A percentile compares a stretch with the other conserved stretches of the same genome.
phyloP scores from a whole-genome alignment of 2,329 filamentous ascomycete species.

The Aquanectria penicillioides region DNA sequence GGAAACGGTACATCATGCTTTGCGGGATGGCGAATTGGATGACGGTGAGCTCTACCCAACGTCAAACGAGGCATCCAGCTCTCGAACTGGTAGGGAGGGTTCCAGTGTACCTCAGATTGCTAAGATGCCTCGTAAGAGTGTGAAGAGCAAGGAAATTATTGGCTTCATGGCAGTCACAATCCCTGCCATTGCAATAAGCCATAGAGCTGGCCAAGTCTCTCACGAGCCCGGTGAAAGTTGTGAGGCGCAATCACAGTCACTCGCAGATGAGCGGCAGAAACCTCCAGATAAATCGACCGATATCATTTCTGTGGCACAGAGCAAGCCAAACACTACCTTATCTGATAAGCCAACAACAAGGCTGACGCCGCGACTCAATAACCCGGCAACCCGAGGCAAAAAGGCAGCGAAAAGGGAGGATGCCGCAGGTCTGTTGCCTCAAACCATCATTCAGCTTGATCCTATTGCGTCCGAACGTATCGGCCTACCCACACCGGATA shows the following conservation, averaged over 20 bases:
- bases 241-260: not conserved
- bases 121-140: slow-evolving; percentile 52
- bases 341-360: slow-evolving; percentile 23
- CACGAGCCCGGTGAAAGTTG: not conserved
- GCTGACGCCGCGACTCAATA: slow-evolving; percentile 45
- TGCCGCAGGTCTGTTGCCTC: slow-evolving; percentile 59
- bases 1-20: not conserved
- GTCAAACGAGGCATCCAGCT: not conserved
- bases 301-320: not conserved
- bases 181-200: not conserved
- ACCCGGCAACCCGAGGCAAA: slow-evolving; percentile 62
- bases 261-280: slow-evolving; percentile 5
- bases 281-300: not conserved
- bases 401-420: slow-evolving; percentile 64
- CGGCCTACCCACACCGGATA: not conserved
- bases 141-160: slow-evolving; percentile 60
- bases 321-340: not conserved
- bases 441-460: slow-evolving; percentile 52
- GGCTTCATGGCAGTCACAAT: slow-evolving; percentile 44
- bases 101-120: slow-evolving; percentile 48
- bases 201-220: not conserved
- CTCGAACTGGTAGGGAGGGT: slow-evolving; percentile 10
- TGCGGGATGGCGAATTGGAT: slow-evolving; percentile 20
- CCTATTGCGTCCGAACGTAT: slow-evolving; percentile 31
- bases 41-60: not conserved